Evolutionary conservation across 768 basidiomycete species (phyloP), one percentile per base, ranked within the genome.

Genomic region (Phallus indusiatus): DNA sequence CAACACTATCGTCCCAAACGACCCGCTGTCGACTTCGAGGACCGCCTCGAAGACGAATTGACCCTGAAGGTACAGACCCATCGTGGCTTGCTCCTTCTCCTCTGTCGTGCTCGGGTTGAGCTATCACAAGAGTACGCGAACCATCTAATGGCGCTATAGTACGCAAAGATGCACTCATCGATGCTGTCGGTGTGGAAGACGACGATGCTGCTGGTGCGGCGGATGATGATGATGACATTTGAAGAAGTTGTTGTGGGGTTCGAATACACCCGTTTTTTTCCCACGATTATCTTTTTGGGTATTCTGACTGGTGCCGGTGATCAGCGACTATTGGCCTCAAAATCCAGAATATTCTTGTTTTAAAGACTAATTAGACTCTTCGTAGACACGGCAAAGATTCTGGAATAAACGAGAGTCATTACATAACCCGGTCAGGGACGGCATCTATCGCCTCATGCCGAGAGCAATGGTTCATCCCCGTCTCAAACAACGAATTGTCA

Each of bases 121-220:
- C 66, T 4, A 69, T 24, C 28, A 65, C 71, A 24, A 71, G 66
- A 11, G 73, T 74, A 37, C 71, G 69, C 2, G 72, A 72, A 52
- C 71, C 72, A 56, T 73, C 72, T 1, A 66, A 63, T 1, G 69
- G 65, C 7, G 68, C 62, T 8, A 66, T 63, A 10, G 67, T 60
- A 55, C 42, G 42, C n/a, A 42, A n/a, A 42, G 42, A 12, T 42
- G 42, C n/a, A n/a, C 9, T 42, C n/a, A n/a, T 90, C 90, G 70
- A 96, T 95, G 75, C 96, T 94, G 57, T 94, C 95, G 60, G 93
- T 94, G 80, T 99, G 95, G 52, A 91, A 94, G 69, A 95, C 93
- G 74, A 98, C 94, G 72, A 89, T 83, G 69, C 95, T 98, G 68
- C 94, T 95, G 67, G 89, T 88, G 66, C 86, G 81, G 71, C 95